phyloP scores from a whole-genome alignment of 768 basidiomycete genomes.

The Mrakia gelida region DNA sequence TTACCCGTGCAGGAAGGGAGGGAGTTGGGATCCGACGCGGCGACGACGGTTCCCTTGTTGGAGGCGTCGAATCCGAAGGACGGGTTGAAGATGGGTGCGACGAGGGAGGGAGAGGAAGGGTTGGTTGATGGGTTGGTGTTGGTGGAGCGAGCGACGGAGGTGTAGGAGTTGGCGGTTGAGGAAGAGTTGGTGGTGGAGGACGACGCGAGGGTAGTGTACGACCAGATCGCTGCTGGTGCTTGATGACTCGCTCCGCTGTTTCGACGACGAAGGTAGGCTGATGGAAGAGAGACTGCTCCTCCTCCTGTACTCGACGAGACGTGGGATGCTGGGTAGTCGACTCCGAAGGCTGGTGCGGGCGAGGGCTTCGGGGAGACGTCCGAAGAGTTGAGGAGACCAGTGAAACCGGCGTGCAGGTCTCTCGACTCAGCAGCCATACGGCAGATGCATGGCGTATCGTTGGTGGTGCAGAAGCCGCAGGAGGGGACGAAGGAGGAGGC shows the following conservation, averaged over 20 bases:
- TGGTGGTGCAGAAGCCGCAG: constrained; percentile 71
- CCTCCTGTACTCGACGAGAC: constrained; percentile 19
- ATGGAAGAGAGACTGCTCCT: constrained; percentile 6
- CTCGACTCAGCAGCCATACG: constrained; percentile 48
- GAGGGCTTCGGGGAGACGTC: background rate
- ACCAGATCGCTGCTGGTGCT: constrained; percentile 39
- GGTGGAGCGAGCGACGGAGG: no score
- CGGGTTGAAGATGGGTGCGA: constrained; percentile 31
- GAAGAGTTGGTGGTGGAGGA: constrained; percentile 59
- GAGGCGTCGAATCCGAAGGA: constrained; percentile 39
- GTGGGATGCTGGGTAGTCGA: constrained; percentile 34
- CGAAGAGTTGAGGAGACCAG: background rate
- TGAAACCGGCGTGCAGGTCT: background rate
- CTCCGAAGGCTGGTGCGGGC: background rate
- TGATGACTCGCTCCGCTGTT: background rate
- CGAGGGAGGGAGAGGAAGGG: constrained; percentile 28
- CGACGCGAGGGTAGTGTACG: constrained; percentile 34
- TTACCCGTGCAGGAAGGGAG: constrained; percentile 66
- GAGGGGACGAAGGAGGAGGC: constrained; percentile 46
- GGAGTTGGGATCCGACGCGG: constrained; percentile 7
- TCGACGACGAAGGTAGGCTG: constrained; percentile 9
- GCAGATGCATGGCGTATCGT: constrained; percentile 67
- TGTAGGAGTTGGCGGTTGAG: no score
- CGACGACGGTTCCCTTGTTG: background rate
- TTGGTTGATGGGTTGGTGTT: no score